Evolutionary conservation across 306 rosid species (phyloP), one percentile per base, ranked within the genome.

Genomic region (Fragaria iinumae): DNA sequence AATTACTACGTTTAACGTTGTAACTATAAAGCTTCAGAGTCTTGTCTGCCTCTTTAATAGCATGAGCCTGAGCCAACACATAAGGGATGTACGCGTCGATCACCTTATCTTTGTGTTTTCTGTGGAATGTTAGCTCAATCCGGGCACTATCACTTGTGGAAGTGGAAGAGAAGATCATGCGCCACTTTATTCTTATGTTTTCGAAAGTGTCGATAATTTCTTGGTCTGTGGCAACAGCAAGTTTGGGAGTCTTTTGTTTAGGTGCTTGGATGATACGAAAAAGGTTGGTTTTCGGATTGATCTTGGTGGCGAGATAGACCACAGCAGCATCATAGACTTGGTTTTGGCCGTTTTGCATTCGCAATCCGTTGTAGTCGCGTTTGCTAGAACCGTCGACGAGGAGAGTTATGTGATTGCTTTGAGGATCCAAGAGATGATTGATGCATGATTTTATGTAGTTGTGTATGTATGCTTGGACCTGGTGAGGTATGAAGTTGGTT

Each of bases 241-340:
- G 32, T 21, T 14, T 18, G 78, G 71, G 29, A 39, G 29, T 11
- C 71, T 84, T 84, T 71, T 84, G 78, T 18, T 75, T 76, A 8
- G 18, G 83, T 77, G 66, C 29, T 34, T 80, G 78, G 48, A 72
- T 21, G 75, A 80, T 77, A 10, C 68, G 82, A 34, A 84, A 74
- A 20, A 82, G 34, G 0, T 72, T 29, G 21, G 85, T 74, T 49
- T 47, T 4, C 45, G 85, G 69, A 63, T 44, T 50, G 65, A 81
- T 50, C 75, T 74, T 81, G 69, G 59, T 53, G 59, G 25, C 3
- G 1, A 53, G 59, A 53, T 53, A 53, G 59, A 53, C 59, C 59
- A 6, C 77, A 29, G 85, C 85, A 38, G 81, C 83, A 7, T 81
- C 83, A 39, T 55, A 81, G 79, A 85, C 71, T 18, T 84, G 79